These are phyloP conservation scores for Arthroderma sp. DNA, from an alignment of 2,329 filamentous ascomycete species.

Conservation along the genomic window DNA sequence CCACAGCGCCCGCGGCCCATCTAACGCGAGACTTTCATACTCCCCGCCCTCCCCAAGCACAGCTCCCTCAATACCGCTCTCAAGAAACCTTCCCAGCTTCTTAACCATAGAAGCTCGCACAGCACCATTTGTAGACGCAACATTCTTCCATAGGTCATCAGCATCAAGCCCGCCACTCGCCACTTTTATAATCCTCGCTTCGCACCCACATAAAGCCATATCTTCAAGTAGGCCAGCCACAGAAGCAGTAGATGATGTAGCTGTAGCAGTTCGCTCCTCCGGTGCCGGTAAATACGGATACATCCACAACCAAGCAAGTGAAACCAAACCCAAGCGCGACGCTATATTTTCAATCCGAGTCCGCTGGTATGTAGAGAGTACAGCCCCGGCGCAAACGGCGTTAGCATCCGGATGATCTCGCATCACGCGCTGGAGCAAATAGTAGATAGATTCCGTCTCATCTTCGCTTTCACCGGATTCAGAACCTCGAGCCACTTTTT, in stretches of 20 bases:
- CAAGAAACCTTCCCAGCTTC: slow-evolving; percentile 45
- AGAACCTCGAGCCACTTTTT: neutral
- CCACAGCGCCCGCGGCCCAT: slow-evolving; percentile 64
- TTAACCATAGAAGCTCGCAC: slow-evolving; percentile 37
- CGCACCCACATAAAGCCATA: slow-evolving; percentile 64
- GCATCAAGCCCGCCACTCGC: slow-evolving; percentile 81
- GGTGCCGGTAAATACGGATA: slow-evolving; percentile 58
- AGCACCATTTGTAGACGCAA: slow-evolving; percentile 40
- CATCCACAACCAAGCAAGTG: slow-evolving; percentile 86
- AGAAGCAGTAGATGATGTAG: slow-evolving; percentile 8
- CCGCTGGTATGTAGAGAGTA: slow-evolving; percentile 88
- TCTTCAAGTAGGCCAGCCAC: slow-evolving; percentile 53
- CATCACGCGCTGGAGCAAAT: slow-evolving; percentile 57
- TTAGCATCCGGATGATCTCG: slow-evolving; percentile 63
- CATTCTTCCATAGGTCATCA: slow-evolving; percentile 65
- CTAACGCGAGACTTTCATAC: slow-evolving; percentile 82
- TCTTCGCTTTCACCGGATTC: slow-evolving; percentile 36
- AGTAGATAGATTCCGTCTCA: slow-evolving; percentile 78
- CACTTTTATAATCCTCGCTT: slow-evolving; percentile 89
- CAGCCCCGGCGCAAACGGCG: slow-evolving; percentile 80
- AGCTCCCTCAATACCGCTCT: slow-evolving; percentile 49
- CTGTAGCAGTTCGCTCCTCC: slow-evolving; percentile 13
- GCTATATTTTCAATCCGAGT: slow-evolving; percentile 91
- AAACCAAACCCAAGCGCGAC: slow-evolving; percentile 63
- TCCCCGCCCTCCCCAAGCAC: slow-evolving; percentile 87